Percentiles rank a stretch among this genome's conserved stretches.
Evolutionary conservation across 2,329 filamentous ascomycete species (phyloP).

Genomic region (Colletotrichum sublineola): DNA sequence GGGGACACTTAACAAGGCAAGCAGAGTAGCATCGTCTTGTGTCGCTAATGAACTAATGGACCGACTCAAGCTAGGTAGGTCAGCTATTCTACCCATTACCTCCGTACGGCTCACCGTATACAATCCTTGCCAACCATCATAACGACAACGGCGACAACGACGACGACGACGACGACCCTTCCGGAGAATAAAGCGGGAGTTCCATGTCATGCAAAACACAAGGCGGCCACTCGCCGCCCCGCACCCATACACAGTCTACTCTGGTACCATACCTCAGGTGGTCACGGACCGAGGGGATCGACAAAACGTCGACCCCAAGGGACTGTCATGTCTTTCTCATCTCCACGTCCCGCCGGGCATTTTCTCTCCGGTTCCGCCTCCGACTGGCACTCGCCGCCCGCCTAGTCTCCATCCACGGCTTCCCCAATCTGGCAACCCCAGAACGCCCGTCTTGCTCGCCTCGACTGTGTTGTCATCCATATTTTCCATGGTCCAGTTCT

Average conservation of each 20-base stretch:
- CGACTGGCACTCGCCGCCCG: conserved; percentile 11
- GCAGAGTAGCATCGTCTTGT: conserved; percentile 2
- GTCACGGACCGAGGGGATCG: not conserved
- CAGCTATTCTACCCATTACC: no score
- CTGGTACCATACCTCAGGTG: not conserved
- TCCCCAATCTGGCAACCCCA: conserved; percentile 7
- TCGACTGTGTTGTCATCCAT: conserved; percentile 16
- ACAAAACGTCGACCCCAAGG: not conserved
- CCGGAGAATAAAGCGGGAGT: not conserved
- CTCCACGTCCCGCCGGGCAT: not conserved
- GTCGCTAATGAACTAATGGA: not conserved
- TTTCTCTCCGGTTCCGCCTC: not conserved
- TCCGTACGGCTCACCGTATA: conserved; percentile 10
- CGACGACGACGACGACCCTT: not conserved
- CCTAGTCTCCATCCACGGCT: conserved; percentile 1
- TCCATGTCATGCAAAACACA: conserved; percentile 8
- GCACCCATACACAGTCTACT: not conserved
- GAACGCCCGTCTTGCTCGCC: conserved; percentile 16
- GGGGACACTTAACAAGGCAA: not conserved
- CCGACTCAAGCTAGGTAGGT: not conserved
- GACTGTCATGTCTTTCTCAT: not conserved
- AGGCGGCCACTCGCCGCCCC: not conserved
- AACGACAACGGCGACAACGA: not conserved
- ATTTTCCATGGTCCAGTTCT: conserved; percentile 1
- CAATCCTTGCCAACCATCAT: conserved; percentile 1